phyloP scores from a whole-genome alignment of 2,329 filamentous ascomycete species.

The Ramularia endophylla region DNA sequence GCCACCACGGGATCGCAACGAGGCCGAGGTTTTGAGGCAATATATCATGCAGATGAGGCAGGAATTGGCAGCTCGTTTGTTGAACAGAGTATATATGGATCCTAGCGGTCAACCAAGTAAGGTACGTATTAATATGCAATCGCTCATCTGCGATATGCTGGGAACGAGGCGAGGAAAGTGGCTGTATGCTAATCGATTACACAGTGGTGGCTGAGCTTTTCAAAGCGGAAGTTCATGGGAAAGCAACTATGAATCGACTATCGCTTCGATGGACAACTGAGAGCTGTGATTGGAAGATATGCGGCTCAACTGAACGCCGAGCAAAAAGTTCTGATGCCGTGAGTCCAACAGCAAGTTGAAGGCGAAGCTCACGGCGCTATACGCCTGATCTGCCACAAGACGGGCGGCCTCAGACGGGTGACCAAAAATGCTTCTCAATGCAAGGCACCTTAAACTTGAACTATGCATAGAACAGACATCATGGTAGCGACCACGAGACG shows the following conservation, averaged over 20 bases:
- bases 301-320: too few species aligned
- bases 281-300: too few species aligned
- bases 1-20: conserved; percentile 75
- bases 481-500: too few species aligned
- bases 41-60: conserved; percentile 91
- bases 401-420: too few species aligned
- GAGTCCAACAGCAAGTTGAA: too few species aligned
- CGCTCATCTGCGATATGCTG: neutral
- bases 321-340: too few species aligned
- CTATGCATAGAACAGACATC: too few species aligned
- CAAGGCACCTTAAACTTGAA: too few species aligned
- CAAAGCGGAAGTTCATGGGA: conserved; percentile 99
- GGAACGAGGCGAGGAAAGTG: neutral
- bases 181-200: conserved; percentile 33
- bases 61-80: conserved; percentile 75
- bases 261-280: too few species aligned
- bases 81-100: conserved; percentile 82
- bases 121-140: conserved; percentile 32
- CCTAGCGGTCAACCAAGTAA: conserved; percentile 57
- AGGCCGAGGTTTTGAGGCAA: conserved; percentile 80
- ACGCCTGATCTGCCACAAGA: too few species aligned
- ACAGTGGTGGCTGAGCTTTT: conserved; percentile 98
- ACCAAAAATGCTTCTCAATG: too few species aligned
- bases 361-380: too few species aligned
- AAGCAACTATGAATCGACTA: conserved; percentile 58